Conservation (phyloP, 306 rosid species). For the Echinosophora koreensis region DNA sequence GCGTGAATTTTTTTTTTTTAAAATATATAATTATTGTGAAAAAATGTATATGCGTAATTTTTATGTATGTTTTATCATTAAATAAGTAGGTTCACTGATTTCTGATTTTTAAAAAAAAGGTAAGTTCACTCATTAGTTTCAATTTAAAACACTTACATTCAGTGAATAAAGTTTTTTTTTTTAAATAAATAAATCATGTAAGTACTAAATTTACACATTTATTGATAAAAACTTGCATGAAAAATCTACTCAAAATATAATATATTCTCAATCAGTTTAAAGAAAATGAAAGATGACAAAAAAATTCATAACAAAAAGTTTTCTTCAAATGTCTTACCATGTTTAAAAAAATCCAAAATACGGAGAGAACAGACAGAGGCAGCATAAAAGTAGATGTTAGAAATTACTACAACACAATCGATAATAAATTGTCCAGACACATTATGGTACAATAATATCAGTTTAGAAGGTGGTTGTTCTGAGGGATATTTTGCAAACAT, state of each 20-base stretch:
- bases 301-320: no score
- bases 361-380: background rate
- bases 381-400: background rate
- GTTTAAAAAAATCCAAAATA: background rate
- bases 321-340: no score
- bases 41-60: background rate
- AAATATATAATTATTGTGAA: no score
- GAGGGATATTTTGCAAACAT: background rate
- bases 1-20: no score
- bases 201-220: background rate
- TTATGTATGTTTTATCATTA: background rate
- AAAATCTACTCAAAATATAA: background rate
- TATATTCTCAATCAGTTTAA: no score
- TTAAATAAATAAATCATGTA: no score
- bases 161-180: no score
- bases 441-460: constrained; percentile 19
- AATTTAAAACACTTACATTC: no score
- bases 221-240: background rate
- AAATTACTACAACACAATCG: background rate
- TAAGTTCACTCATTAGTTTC: background rate
- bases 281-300: no score
- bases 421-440: constrained; percentile 15
- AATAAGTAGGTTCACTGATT: background rate
- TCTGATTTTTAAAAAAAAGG: no score
- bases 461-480: background rate